Evolutionary conservation across 495 filamentous ascomycete species (phyloP).

Genomic region (Glutinoglossum americanum): DNA sequence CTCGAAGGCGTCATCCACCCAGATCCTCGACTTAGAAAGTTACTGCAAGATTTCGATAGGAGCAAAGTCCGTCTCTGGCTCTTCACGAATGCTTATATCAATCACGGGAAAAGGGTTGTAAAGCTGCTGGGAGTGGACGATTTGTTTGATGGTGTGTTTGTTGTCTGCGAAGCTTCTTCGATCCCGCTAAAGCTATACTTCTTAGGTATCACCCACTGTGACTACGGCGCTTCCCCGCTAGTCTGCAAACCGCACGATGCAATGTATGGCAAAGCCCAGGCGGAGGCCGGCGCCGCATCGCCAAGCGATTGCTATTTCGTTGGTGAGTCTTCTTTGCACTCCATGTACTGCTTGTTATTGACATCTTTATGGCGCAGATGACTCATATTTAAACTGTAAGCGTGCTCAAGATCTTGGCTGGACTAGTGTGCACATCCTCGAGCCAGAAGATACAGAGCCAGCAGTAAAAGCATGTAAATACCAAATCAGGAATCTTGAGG

Average conservation of each 20-base stretch:
- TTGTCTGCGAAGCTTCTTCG: slow-evolving; percentile 4
- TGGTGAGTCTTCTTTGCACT: not conserved
- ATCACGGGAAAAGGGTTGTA: slow-evolving; percentile 64
- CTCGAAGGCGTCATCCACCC: slow-evolving; percentile 57
- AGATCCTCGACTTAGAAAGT: slow-evolving; percentile 45
- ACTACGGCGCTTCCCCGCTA: slow-evolving; percentile 5
- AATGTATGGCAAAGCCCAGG: slow-evolving; percentile 6
- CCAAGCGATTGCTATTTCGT: slow-evolving; percentile 8
- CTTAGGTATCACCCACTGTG: slow-evolving; percentile 7
- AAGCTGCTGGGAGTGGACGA: slow-evolving; percentile 63
- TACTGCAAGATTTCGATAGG: slow-evolving; percentile 61
- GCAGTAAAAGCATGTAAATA: slow-evolving; percentile 37
- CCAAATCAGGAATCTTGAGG: slow-evolving; percentile 47
- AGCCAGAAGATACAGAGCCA: slow-evolving; percentile 39
- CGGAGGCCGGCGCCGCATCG: slow-evolving; percentile 1
- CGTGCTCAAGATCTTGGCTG: slow-evolving; percentile 56
- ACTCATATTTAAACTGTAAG: slow-evolving; percentile 55
- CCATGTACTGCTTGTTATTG: not conserved
- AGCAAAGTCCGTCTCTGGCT: slow-evolving; percentile 76
- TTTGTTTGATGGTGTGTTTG: slow-evolving; percentile 14
- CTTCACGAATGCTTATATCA: slow-evolving; percentile 89
- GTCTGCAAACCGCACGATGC: slow-evolving; percentile 8
- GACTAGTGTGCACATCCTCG: slow-evolving; percentile 63
- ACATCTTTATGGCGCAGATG: slow-evolving; percentile 30
- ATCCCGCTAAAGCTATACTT: not conserved